Base-by-base conservation (phyloP, 192 early-diverging fungal genomes). In the Endogone sp. region DNA sequence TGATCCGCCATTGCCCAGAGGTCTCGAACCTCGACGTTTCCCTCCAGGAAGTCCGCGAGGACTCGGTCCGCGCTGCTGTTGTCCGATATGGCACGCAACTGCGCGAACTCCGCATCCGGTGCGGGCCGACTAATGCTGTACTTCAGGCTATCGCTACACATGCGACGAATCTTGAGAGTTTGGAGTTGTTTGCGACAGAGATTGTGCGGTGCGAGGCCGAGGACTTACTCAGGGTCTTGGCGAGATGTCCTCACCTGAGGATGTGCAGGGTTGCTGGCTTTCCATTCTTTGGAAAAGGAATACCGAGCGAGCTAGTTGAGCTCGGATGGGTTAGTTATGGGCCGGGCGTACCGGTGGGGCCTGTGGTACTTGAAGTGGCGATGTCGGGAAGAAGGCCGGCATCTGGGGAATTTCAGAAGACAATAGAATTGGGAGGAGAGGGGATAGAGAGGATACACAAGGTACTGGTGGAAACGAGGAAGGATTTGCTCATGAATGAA, bases 41-140 rank as follows among this genome's bases (percentile, higher is more conserved):
- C 23, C 59, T 73, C 13, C 72, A 73, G 54, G 65, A 73, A 56
- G 62, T 73, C 26, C 56, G 55, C 8, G 61, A 62, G 28, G 20
- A 23, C 22, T 62, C 60, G 31, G 27, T 73, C 3, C 61, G 54
- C 27, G 25, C 49, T 37, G 49, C 63, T 16, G 64, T 71, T 32
- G 26, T 26, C 23, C 16, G 25, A 31, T 71, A 71, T 32, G 70
- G 62, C 25, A 23, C 32, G 23, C 54, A 64, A 11, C 58, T 71
- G 55, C 59, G 27, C 10, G 29, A 63, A 23, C 63, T 71, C n/a
- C 23, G 31, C 20, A 44, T 71, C 0, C 63, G 62, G 64, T 71
- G 70, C 31, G 37, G 37, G 37, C 24, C 22, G 8, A 26, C 59
- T 22, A 57, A 64, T 22, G 24, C 55, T 22, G 62, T 71, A 16